Evolutionary conservation across 139 green algal species (phyloP).

Genomic region (Yamagishiella unicocca): DNA sequence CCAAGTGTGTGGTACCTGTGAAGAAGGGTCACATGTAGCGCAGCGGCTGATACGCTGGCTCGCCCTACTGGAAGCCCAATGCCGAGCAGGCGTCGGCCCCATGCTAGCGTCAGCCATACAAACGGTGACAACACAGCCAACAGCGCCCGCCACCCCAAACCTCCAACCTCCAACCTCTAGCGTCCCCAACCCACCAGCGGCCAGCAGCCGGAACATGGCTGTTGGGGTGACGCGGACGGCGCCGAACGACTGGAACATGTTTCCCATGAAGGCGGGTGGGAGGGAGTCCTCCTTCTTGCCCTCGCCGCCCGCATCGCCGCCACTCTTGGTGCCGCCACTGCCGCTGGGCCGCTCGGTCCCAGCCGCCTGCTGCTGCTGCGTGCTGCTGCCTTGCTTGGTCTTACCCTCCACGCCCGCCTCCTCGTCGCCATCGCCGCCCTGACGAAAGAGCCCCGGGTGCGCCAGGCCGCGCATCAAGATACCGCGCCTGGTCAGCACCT

Average conservation of each 20-base stretch:
- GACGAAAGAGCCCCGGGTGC: conserved; percentile 70
- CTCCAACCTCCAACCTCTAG: neutral
- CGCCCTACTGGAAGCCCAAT: neutral
- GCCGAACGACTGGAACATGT: conserved; percentile 86
- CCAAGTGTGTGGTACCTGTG: neutral
- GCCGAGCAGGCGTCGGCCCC: too few relatives aligned
- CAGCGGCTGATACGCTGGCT: neutral
- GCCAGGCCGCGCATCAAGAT: conserved; percentile 84
- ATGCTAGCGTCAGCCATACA: too few relatives aligned
- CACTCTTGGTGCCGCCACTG: neutral
- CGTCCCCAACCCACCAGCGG: neutral
- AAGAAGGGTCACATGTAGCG: neutral
- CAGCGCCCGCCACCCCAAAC: neutral
- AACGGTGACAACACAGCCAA: too few relatives aligned
- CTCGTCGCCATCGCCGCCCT: neutral
- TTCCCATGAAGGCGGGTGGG: conserved; percentile 29
- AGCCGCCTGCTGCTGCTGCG: neutral
- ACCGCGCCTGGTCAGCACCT: conserved; percentile 75
- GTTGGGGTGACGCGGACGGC: conserved; percentile 76
- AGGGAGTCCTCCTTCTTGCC: neutral
- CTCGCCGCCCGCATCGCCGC: too few relatives aligned
- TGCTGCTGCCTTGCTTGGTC: neutral
- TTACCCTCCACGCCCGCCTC: neutral
- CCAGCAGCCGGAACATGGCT: conserved; percentile 50
- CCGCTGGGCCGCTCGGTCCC: neutral